Evolutionary conservation across 306 rosid genomes (phyloP).

Genomic region (Trichosanthes truncata): DNA sequence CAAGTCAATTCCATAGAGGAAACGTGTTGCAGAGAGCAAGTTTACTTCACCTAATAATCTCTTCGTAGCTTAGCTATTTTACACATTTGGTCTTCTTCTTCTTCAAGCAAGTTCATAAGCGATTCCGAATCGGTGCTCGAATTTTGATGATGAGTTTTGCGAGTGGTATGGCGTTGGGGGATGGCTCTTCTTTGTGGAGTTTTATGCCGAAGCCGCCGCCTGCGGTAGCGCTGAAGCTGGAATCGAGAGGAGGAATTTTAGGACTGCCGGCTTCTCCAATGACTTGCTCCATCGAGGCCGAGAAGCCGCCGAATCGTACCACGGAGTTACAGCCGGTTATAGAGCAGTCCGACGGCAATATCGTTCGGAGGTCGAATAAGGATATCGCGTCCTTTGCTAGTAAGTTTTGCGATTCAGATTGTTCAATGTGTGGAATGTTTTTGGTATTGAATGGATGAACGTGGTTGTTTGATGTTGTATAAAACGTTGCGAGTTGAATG

Average conservation of each 20-base stretch:
- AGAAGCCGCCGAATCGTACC: not conserved
- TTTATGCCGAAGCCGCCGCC: not conserved
- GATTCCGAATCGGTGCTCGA: not conserved
- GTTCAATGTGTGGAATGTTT: not conserved
- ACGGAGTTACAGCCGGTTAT: constrained; percentile 1
- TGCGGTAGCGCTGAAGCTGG: not conserved
- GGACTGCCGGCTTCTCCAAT: not conserved
- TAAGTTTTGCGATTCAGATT: constrained; percentile 3
- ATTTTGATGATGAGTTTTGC: not conserved
- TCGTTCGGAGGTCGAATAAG: not conserved
- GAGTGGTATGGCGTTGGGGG: not conserved
- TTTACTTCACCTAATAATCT: not conserved
- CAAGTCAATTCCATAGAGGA: not conserved
- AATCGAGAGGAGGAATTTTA: not conserved
- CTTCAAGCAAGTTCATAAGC: not conserved
- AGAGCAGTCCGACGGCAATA: not conserved
- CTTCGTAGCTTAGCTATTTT: not conserved
- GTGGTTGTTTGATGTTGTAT: not conserved
- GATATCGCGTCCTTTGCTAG: not conserved
- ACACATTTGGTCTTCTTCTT: not conserved
- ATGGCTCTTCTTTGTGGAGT: not conserved
- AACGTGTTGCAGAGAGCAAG: not conserved
- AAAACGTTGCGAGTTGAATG: not conserved
- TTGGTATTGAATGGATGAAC: not conserved
- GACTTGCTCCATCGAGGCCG: not conserved